phyloP scores from a whole-genome alignment of 129 eudicot genomes.

The Logfia minima region DNA sequence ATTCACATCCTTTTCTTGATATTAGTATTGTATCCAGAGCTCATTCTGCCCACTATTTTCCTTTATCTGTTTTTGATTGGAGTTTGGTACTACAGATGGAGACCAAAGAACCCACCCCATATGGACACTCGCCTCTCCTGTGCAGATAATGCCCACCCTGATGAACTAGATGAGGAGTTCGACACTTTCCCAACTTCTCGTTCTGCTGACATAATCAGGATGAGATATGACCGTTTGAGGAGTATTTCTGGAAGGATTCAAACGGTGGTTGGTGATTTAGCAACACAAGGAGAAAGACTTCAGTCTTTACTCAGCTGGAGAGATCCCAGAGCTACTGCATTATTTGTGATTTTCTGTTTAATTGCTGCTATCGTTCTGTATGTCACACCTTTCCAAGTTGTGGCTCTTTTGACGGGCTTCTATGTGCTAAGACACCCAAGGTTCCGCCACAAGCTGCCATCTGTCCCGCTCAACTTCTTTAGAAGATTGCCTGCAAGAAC shows the following conservation, averaged over 20 bases:
- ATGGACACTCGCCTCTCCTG: constrained; percentile 67
- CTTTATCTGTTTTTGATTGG: constrained; percentile 60
- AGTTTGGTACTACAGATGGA: constrained; percentile 52
- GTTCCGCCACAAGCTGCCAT: constrained; percentile 59
- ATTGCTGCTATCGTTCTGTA: constrained; percentile 53
- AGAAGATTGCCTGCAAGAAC: constrained; percentile 66
- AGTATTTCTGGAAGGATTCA: constrained; percentile 68
- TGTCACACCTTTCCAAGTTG: constrained; percentile 57
- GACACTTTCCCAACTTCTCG: constrained; percentile 64
- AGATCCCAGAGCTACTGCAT: constrained; percentile 59
- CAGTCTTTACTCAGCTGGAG: constrained; percentile 65
- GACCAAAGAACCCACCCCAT: constrained; percentile 61
- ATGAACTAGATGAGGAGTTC: constrained; percentile 64
- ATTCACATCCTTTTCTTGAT: constrained; percentile 56
- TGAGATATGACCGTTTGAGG: constrained; percentile 62
- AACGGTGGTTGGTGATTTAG: constrained; percentile 69
- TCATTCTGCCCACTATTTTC: constrained; percentile 58
- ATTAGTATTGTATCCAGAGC: constrained; percentile 52
- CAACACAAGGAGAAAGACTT: constrained; percentile 65
- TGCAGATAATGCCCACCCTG: constrained; percentile 59
- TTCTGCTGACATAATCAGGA: constrained; percentile 45
- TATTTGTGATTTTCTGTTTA: constrained; percentile 59
- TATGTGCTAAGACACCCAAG: constrained; percentile 62
- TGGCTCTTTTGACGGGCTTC: constrained; percentile 52
- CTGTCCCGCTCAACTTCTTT: constrained; percentile 64